Conservation (phyloP, 768 basidiomycete species). For the Dictyophora rubrovolvata region DNA sequence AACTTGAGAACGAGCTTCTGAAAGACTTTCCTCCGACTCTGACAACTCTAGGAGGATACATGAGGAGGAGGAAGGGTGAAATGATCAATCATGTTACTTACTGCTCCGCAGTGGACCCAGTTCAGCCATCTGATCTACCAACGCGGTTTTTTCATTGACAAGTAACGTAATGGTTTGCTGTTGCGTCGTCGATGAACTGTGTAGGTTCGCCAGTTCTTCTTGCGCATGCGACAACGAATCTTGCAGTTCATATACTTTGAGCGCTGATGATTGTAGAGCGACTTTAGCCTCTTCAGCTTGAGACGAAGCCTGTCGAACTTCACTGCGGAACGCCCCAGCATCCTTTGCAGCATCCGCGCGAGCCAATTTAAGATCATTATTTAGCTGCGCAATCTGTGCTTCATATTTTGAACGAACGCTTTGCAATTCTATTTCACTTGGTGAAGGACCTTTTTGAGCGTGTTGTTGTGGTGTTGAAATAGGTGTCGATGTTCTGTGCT, state of each 20-base stretch:
- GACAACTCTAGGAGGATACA: neutral
- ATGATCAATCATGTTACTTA: conserved; percentile 22
- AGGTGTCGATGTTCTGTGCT: neutral
- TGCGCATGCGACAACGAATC: conserved; percentile 23
- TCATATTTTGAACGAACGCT: conserved; percentile 5
- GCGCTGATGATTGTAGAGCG: conserved; percentile 26
- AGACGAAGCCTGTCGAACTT: neutral
- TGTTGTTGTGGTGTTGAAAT: neutral
- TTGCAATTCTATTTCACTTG: neutral
- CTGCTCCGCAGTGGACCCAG: conserved; percentile 51
- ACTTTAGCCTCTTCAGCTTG: conserved; percentile 7
- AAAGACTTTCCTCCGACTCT: neutral
- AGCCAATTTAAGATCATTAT: neutral
- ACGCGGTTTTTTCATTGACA: conserved; percentile 59
- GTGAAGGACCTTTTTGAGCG: neutral
- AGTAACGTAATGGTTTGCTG: conserved; percentile 69
- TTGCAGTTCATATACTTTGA: conserved; percentile 21
- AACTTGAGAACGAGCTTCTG: conserved; percentile 10
- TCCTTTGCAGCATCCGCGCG: neutral
- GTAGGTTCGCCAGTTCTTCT: conserved; percentile 21
- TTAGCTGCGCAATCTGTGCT: conserved; percentile 13
- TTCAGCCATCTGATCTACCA: conserved; percentile 43
- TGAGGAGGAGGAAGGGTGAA: neutral
- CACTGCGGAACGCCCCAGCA: neutral
- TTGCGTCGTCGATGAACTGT: conserved; percentile 30